These are phyloP conservation scores for Eucalyptus sp. DNA, from an alignment of 345 rosid genomes.

Conservation along the genomic window DNA sequence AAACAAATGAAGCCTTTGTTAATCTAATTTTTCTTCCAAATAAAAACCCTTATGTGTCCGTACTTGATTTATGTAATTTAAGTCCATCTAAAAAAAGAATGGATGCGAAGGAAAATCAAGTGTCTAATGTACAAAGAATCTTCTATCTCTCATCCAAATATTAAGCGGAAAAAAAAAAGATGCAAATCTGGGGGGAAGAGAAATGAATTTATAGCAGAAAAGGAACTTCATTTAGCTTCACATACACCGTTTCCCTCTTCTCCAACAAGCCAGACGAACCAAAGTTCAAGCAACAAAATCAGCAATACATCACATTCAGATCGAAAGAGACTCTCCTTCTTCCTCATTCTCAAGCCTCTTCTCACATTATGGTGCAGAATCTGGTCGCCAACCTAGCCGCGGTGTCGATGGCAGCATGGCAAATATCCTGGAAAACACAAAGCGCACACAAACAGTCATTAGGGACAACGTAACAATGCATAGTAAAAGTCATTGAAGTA, in stretches of 20 bases:
- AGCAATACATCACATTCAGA: neutral
- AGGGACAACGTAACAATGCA: neutral
- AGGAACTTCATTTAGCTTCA: neutral
- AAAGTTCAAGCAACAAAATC: neutral
- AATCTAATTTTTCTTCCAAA: neutral
- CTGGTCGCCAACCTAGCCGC: fast-evolving
- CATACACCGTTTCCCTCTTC: neutral
- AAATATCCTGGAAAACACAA: neutral
- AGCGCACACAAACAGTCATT: neutral
- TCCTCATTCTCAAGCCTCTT: neutral
- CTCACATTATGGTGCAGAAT: neutral
- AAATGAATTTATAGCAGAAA: neutral
- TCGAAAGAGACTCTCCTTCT: neutral
- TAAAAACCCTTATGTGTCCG: neutral
- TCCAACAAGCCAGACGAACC: neutral
- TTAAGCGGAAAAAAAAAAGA: neutral
- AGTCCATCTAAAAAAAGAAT: neutral
- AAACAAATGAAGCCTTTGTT: neutral
- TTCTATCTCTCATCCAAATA: neutral
- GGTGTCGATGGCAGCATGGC: fast-evolving
- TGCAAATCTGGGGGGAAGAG: neutral
- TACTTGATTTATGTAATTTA: neutral
- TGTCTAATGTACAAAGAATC: neutral
- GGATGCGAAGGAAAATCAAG: neutral
- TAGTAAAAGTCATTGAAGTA: neutral